Evolutionary conservation across 352 stramenopile species (phyloP).

Genomic region (Phytopythium chamaehyphon): DNA sequence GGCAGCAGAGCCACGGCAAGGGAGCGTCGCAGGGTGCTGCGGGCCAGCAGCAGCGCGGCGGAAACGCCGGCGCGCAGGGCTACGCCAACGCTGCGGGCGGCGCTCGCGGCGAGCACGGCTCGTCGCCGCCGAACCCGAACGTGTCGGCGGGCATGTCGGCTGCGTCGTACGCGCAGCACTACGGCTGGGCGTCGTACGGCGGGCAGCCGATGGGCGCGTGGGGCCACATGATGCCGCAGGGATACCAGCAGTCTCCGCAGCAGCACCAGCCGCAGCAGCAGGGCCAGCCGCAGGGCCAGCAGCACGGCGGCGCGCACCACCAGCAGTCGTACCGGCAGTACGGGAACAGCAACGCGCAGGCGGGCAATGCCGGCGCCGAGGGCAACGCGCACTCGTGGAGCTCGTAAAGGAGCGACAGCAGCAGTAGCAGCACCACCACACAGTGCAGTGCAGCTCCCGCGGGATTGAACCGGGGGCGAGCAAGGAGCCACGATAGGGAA

Average conservation of each 20-base stretch:
- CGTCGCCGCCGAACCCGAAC: conserved; percentile 66
- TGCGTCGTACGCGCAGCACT: conserved; percentile 69
- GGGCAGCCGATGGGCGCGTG: conserved; percentile 70
- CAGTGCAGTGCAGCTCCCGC: no score
- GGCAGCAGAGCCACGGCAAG: conserved; percentile 67
- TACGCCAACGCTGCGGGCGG: conserved; percentile 41
- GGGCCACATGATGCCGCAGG: conserved; percentile 82
- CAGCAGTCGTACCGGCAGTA: conserved; percentile 83
- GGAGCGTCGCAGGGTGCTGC: conserved; percentile 24
- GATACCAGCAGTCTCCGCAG: conserved; percentile 71
- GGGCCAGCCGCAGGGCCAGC: conserved; percentile 58
- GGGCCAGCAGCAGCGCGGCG: conserved; percentile 47
- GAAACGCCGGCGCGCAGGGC: conserved; percentile 42
- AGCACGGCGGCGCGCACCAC: conserved; percentile 49
- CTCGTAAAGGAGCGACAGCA: no score
- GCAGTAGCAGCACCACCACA: no score
- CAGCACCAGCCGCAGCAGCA: conserved; percentile 51
- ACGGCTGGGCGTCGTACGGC: conserved; percentile 78
- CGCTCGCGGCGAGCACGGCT: conserved; percentile 53
- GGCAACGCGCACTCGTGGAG: conserved; percentile 64
- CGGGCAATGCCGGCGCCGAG: conserved; percentile 39
- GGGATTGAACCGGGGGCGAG: conserved; percentile 8
- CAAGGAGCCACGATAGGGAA: conserved; percentile 1
- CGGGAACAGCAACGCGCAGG: conserved; percentile 47
- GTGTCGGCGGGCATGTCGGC: conserved; percentile 49